These are phyloP conservation scores for Globisporangium polare DNA, from an alignment of 352 stramenopile species.

Conservation along the genomic window DNA sequence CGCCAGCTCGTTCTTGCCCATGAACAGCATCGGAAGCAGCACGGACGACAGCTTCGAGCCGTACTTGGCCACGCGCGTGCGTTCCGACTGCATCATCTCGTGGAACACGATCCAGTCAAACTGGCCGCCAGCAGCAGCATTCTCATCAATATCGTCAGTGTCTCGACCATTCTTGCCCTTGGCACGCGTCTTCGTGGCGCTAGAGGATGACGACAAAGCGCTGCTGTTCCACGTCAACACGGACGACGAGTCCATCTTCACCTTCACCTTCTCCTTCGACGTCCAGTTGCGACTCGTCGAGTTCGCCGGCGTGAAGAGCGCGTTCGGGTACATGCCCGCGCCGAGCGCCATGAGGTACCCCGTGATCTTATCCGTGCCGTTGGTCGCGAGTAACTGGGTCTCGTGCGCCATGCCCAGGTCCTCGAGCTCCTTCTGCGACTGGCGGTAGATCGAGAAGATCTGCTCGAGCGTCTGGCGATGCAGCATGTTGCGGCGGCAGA, in stretches of 20 bases:
- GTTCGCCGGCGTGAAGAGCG: conserved; percentile 40
- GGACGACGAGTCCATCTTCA: conserved; percentile 56
- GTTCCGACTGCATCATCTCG: conserved; percentile 83
- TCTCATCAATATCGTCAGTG: conserved; percentile 19
- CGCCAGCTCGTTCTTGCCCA: conserved; percentile 37
- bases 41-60: conserved; percentile 59
- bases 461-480: conserved; percentile 62
- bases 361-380: conserved; percentile 29
- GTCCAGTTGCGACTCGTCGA: conserved; percentile 57
- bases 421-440: conserved; percentile 59
- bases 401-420: conserved; percentile 38
- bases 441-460: conserved; percentile 60
- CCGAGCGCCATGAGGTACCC: conserved; percentile 66
- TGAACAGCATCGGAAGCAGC: conserved; percentile 56
- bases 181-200: background rate
- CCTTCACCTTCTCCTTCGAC: conserved; percentile 81
- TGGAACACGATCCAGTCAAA: conserved; percentile 78
- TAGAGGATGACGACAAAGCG: conserved; percentile 15
- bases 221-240: conserved; percentile 36
- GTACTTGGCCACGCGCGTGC: conserved; percentile 62
- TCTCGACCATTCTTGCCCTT: conserved; percentile 22
- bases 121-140: conserved; percentile 8
- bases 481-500: conserved; percentile 65
- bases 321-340: conserved; percentile 74
- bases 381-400: conserved; percentile 37